Evolutionary conservation across 345 rosid species (phyloP), one percentile per base, ranked within the genome.

Genomic region (Citrus unshiu): DNA sequence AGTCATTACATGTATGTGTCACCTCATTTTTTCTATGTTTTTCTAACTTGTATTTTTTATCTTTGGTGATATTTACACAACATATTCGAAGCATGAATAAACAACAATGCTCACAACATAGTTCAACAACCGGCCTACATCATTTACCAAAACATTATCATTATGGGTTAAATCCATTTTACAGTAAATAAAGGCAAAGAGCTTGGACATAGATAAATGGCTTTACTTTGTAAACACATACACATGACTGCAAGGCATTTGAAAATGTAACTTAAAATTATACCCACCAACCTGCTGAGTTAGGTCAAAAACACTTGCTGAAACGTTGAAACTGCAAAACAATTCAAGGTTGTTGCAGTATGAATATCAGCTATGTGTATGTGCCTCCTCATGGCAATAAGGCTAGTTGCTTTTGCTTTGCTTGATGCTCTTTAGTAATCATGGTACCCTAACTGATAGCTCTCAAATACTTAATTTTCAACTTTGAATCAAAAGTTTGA

Each of bases 371-470:
- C 79, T 77, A 77, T 82, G 22, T 25, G 54, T 70, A 51, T 77
- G 81, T 76, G 81, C 73, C 81, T 62, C 78, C 63, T 61, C 62
- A 77, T 74, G 68, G 76, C 79, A 66, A 81, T 83, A 84, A 62
- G 51, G 76, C 74, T 63, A 77, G 76, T 85, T 85, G 87, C 89
- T 85, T 81, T 81, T 32, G 63, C 83, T 85, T 80, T 83, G 85
- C 85, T 82, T 86, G 78, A 84, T 68, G 65, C 81, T 73, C 78
- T 80, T 75, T 73, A 49, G 80, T 79, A 81, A 80, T 83, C 83
- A 84, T 76, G 56, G 77, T 16, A 68, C 59, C 80, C 77, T 77
- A 81, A 80, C 85, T 13, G 75, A 81, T 72, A 77, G 67, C 72
- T 64, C 85, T 82, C 77, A 82, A 77, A 72, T 66, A 58, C 74